These are phyloP conservation scores for Discostella stelligeroides DNA, from an alignment of 108 stramenopile species.

Conservation along the genomic window DNA sequence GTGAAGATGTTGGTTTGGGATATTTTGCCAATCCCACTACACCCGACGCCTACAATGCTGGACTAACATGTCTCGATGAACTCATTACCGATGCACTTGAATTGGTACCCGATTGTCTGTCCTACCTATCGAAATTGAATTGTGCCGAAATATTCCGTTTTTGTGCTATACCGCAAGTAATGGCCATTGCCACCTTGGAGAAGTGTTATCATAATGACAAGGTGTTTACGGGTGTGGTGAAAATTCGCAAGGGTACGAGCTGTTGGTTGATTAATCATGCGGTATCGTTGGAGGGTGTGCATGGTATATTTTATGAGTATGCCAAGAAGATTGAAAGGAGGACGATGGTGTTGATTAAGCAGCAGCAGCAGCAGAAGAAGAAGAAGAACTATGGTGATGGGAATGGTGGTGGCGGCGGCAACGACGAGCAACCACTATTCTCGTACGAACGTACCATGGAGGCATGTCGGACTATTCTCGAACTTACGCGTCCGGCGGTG, in stretches of 20 bases:
- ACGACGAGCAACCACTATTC: constrained; percentile 77
- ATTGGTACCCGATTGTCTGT: constrained; percentile 92
- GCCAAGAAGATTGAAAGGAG: constrained; percentile 65
- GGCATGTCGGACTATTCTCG: constrained; percentile 46
- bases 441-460: constrained; percentile 73
- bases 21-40: constrained; percentile 80
- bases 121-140: constrained; percentile 86
- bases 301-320: constrained; percentile 70
- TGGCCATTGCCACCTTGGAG: constrained; percentile 99
- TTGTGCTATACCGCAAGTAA: constrained; percentile 99
- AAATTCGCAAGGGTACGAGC: constrained; percentile 90
- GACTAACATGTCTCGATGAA: constrained; percentile 91
- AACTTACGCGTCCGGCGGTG: not conserved
- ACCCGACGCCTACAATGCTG: constrained; percentile 43
- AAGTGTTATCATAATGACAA: constrained; percentile 91
- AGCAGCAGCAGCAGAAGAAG: too few species aligned
- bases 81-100: constrained; percentile 97
- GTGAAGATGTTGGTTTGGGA: constrained; percentile 88
- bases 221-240: constrained; percentile 98
- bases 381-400: too few species aligned
- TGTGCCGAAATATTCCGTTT: constrained; percentile 94
- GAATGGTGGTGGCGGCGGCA: constrained; percentile 53
- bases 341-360: constrained; percentile 28
- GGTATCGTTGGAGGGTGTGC: constrained; percentile 73
- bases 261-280: constrained; percentile 80